Base-by-base conservation (phyloP, 805 yeast genomes). In the Yamadazyma nakazawae region DNA sequence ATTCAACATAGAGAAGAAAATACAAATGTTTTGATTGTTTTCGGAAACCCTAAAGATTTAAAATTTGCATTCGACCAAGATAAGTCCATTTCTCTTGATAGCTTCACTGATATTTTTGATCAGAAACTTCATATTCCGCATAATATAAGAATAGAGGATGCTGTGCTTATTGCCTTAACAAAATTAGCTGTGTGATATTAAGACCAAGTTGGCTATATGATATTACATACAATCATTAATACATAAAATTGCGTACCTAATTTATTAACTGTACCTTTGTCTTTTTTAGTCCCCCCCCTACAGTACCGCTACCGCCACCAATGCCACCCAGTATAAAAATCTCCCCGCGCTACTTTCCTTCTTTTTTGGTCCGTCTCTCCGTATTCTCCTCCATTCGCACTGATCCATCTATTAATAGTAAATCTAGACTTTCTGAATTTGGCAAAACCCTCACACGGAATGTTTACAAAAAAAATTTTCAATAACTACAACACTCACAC, bases 91-190 rank as follows among this genome's bases (percentile, higher is more conserved):
- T 82, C 78, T 2, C 78, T 84, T 8, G 70, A 70, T 0, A 71
- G 70, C 36, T 80, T 84, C 1, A 66, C 74, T 12, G 84, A 82
- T 50, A 75, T 89, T 70, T 85, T 89, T 61, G 96, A 89, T 62
- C 82, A 84, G 2, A 70, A 75, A 46, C 42, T 80, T 19, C 57
- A 58, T 6, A 74, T 85, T 7, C 84, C 86, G 1, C 61, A 67
- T 1, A 79, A 84, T 0, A 74, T 79, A 0, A 70, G 85, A 48
- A 72, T 84, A 1, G 96, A 88, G 57, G 96, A 89, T 62, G 85
- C 83, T 3, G 74, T 82, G 1, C 58, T 84, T 64, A 79, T 85
- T 9, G 76, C 83, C 0, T 62, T 85, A 39, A 62, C 88, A 3
- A 61, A 53, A 34, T 47, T 59, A 16, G 13, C 30, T 26, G 11